Conservation (phyloP, 2,329 filamentous ascomycete genomes). For the Arthrinium phaeospermum region DNA sequence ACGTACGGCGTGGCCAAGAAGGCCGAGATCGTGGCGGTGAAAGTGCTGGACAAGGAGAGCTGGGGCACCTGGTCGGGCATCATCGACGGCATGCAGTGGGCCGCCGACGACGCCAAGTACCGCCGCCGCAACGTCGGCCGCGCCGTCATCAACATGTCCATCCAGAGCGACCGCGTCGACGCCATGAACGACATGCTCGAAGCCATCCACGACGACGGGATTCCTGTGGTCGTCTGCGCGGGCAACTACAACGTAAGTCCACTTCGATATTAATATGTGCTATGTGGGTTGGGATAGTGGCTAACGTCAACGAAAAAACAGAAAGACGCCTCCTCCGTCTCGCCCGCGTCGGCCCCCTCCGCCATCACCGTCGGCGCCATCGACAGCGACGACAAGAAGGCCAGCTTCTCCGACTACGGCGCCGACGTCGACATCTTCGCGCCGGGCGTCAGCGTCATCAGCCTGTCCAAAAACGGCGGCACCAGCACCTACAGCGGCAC, state of each 20-base stretch:
- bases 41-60: conserved; percentile 37
- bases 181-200: conserved; percentile 28
- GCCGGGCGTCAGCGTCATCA: conserved; percentile 26
- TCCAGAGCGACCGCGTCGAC: conserved; percentile 27
- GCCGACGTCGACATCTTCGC: conserved; percentile 27
- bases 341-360: conserved; percentile 27
- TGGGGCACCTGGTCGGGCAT: conserved; percentile 41
- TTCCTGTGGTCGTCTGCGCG: conserved; percentile 30
- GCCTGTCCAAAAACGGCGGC: not conserved
- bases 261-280: too few relatives aligned
- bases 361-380: conserved; percentile 32
- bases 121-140: conserved; percentile 27
- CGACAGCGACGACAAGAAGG: conserved; percentile 21
- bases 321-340: conserved; percentile 16
- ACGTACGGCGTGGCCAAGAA: conserved; percentile 48
- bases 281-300: too few relatives aligned
- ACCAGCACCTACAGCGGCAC: not conserved
- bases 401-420: conserved; percentile 31
- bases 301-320: not conserved
- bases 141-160: conserved; percentile 33
- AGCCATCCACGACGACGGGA: conserved; percentile 24
- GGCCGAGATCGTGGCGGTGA: conserved; percentile 43
- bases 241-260: conserved; percentile 30
- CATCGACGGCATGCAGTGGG: conserved; percentile 41
- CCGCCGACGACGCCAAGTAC: conserved; percentile 24